These are phyloP conservation scores for Cryptococcus amylolentus DNA, from an alignment of 1,284 basidiomycete species.

Conservation along the genomic window DNA sequence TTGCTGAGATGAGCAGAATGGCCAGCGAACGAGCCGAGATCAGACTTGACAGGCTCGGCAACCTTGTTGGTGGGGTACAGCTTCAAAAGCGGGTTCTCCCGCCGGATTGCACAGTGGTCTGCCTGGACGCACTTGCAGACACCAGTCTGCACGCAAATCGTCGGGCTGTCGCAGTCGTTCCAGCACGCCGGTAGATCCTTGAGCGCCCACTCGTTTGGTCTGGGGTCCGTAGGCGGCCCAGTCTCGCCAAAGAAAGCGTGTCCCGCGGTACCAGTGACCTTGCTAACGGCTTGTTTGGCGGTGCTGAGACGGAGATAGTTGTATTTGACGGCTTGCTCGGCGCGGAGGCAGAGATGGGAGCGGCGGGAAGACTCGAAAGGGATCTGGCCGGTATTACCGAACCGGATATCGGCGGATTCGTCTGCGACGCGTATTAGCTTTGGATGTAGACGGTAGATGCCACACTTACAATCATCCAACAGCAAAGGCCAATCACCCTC, in stretches of 20 bases:
- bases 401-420: conserved; percentile 44
- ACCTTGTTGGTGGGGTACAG: conserved; percentile 12
- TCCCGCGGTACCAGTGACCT: conserved; percentile 17
- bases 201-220: conserved; percentile 41
- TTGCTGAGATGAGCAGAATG: conserved; percentile 27
- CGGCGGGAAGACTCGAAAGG: conserved; percentile 44
- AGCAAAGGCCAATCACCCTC: conserved; percentile 48
- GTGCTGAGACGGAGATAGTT: conserved; percentile 14
- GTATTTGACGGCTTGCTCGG: conserved; percentile 29
- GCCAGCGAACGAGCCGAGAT: conserved; percentile 25
- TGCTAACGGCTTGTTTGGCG: conserved; percentile 22
- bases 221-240: conserved; percentile 4
- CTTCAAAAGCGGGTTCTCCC: conserved; percentile 35
- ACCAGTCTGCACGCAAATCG: conserved; percentile 48
- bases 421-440: conserved; percentile 13
- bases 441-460: not conserved
- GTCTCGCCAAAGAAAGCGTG: conserved; percentile 6
- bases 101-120: conserved; percentile 37
- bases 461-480: conserved; percentile 42
- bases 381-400: conserved; percentile 42
- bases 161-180: conserved; percentile 48
- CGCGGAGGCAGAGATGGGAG: conserved; percentile 35
- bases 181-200: conserved; percentile 44
- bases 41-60: conserved; percentile 8
- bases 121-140: conserved; percentile 47